Conservation (phyloP, 768 basidiomycete genomes). For the Lactifluus volemus region DNA sequence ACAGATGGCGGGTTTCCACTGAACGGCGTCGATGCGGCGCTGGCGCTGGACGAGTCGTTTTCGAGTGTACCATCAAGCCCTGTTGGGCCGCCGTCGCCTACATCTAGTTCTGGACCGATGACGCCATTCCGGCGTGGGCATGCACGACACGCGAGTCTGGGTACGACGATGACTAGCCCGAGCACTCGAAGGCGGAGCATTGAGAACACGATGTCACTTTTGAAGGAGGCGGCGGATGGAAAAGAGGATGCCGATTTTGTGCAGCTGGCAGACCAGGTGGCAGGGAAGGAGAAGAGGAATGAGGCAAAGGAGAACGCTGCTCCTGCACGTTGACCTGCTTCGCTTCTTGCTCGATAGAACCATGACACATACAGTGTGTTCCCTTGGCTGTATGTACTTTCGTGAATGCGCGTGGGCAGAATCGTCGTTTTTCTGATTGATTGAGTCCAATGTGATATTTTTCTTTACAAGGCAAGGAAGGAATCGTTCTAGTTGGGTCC, state of each 20-base stretch:
- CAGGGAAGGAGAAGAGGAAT: constrained; percentile 11
- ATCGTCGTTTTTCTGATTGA: too few species aligned
- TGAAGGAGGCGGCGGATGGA: constrained; percentile 87
- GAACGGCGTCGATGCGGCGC: constrained; percentile 26
- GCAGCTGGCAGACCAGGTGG: constrained; percentile 23
- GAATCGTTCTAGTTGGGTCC: not conserved
- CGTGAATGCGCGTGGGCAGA: not conserved
- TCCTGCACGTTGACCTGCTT: constrained; percentile 13
- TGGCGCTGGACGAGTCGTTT: constrained; percentile 26
- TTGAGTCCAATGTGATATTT: not conserved
- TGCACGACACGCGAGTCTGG: constrained; percentile 71
- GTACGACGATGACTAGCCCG: constrained; percentile 93
- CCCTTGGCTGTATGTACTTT: not conserved
- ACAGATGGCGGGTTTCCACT: constrained; percentile 23
- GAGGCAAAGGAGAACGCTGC: constrained; percentile 16
- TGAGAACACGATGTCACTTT: constrained; percentile 93
- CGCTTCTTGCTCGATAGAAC: not conserved
- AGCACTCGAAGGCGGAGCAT: constrained; percentile 85
- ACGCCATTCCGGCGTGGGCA: constrained; percentile 63
- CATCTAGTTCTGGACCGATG: constrained; percentile 20
- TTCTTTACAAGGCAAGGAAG: not conserved
- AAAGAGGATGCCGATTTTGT: constrained; percentile 35
- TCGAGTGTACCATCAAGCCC: constrained; percentile 20
- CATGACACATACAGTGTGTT: not conserved
- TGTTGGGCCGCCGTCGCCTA: constrained; percentile 21